Evolutionary conservation across 2,329 filamentous ascomycete species (phyloP).

Genomic region (Aspergillus sp.): DNA sequence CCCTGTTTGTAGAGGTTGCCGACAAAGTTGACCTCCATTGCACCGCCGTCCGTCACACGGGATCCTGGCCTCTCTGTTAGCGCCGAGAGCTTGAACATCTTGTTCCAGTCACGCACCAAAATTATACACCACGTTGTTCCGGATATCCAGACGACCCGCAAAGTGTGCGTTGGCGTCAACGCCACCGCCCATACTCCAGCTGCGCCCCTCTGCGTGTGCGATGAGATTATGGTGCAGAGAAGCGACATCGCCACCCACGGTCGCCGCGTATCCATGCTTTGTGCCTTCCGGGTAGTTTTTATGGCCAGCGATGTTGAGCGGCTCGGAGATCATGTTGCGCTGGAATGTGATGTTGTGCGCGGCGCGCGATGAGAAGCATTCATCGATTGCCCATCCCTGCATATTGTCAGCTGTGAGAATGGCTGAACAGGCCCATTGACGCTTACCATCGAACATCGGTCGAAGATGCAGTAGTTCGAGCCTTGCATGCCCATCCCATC

Average conservation of each 20-base stretch:
- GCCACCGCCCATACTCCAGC: constrained; percentile 13
- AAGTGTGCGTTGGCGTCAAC: constrained; percentile 9
- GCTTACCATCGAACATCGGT: constrained; percentile 7
- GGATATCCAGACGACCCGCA: constrained; percentile 9
- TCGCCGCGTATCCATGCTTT: constrained; percentile 11
- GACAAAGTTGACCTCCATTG: constrained; percentile 12
- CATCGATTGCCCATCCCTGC: constrained; percentile 10
- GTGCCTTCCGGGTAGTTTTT: constrained; percentile 11
- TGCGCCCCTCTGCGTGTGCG: constrained; percentile 9
- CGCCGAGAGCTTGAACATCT: no score
- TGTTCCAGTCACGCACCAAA: not conserved
- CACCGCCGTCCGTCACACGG: constrained; percentile 11
- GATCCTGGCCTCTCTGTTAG: not conserved
- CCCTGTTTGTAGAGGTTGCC: constrained; percentile 12
- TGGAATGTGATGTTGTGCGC: constrained; percentile 14
- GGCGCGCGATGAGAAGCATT: constrained; percentile 7
- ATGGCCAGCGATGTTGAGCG: constrained; percentile 10
- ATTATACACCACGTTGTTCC: constrained; percentile 13
- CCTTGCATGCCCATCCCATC: constrained; percentile 12
- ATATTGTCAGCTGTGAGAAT: not conserved
- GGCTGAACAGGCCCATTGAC: not conserved
- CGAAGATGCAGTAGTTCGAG: constrained; percentile 11
- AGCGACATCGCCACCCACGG: constrained; percentile 7
- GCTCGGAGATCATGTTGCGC: constrained; percentile 12
- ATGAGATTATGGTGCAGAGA: constrained; percentile 11